Percentiles rank a stretch among this genome's conserved stretches.
Evolutionary conservation across 1,139 yeast species (phyloP).

Genomic region (Debaryomycetaceae sp.): DNA sequence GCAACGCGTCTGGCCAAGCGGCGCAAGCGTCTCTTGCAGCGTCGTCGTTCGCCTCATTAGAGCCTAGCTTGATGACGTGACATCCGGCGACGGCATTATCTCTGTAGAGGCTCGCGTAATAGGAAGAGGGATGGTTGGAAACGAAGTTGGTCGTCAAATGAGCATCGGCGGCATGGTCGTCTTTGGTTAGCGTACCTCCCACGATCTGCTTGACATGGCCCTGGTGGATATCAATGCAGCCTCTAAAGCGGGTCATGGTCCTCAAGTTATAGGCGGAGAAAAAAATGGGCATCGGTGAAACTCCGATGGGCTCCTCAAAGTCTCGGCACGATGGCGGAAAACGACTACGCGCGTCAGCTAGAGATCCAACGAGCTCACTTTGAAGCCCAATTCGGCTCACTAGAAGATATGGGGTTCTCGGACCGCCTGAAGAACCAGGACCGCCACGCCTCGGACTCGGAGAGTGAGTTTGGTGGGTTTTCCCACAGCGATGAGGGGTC

Average conservation of each 20-base stretch:
- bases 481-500: conserved; percentile 6
- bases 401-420: conserved; percentile 49
- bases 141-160: conserved; percentile 67
- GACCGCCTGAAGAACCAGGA: conserved; percentile 33
- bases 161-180: conserved; percentile 22
- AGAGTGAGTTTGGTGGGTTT: conserved; percentile 9
- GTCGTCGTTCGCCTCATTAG: conserved; percentile 59
- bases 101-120: conserved; percentile 65
- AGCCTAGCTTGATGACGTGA: conserved; percentile 87
- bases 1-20: conserved; percentile 67
- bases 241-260: conserved; percentile 77
- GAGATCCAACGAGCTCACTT: conserved; percentile 52
- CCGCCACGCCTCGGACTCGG: conserved; percentile 2
- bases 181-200: conserved; percentile 71
- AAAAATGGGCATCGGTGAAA: neutral
- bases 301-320: neutral
- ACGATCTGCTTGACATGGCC: conserved; percentile 96
- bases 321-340: conserved; percentile 20
- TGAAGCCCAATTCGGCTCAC: conserved; percentile 59
- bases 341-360: conserved; percentile 34
- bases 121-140: conserved; percentile 62
- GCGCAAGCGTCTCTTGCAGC: conserved; percentile 71
- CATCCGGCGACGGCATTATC: conserved; percentile 55
- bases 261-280: neutral
- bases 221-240: conserved; percentile 89